Base-by-base conservation (phyloP, 176 grass and related monocot species). In the Urochloa ruziziensis region DNA sequence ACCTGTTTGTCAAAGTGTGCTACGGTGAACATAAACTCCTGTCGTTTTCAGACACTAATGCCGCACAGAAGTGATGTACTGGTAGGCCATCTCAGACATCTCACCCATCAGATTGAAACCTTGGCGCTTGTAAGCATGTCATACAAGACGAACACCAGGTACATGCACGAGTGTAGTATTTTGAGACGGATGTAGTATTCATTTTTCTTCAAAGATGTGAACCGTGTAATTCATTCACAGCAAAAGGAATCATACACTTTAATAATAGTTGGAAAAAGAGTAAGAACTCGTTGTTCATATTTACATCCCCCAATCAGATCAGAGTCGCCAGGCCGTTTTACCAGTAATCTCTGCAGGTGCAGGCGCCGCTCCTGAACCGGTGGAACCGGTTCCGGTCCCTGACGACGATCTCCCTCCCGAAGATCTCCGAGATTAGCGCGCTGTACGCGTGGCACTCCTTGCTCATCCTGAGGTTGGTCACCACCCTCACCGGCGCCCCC, bases 391-490 rank as follows among this genome's bases (percentile, higher is more conserved):
- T 97, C 67, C 89, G 66, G 79, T 97, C 94, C 88, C 85, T 82
- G 37, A 97, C 62, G 9, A 86, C 77, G 62, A 97, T 92, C 53
- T 84, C 82, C 77, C 85, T 70, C 63, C 75, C 80, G 46, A 94
- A 94, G 48, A 90, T 88, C 18, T 42, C 83, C 33, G 94, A 92
- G 70, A 94, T 89, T 1, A 89, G 48, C 18, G 83, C 67, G 73
- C 86, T 87, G 78, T 94, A 97, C 23, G 84, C 75, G 80, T 97
- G 94, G 34, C 94, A 97, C 34, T 97, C 90, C 11, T 80, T 85
- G 66, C 90, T 86, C 87, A 94, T 97, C 59, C 94, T 83, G 39
- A 97, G 85, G 80, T 92, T 97, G 51, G 87, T 94, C 12, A 90
- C 80, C 32, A 97, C 49, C 76, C 92, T 84, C 72, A 97, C 87